Base-by-base conservation (phyloP, 345 rosid genomes). In the Sisymbrium irio region DNA sequence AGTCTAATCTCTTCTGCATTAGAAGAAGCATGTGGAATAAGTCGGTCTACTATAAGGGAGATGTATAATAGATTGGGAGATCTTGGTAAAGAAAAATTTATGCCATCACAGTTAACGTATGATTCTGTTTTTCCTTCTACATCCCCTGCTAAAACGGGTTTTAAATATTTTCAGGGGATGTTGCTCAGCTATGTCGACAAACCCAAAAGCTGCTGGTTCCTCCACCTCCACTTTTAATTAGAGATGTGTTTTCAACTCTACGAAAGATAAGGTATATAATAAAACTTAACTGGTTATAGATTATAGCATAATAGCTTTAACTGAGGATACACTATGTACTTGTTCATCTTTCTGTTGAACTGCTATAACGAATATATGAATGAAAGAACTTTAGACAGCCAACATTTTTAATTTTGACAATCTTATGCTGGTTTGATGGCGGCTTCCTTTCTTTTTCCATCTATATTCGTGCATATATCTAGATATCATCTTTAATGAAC, bases 11-110 rank as follows among this genome's bases (percentile, higher is more conserved):
- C 88, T 30, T 81, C 98, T 25, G 93, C 97, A 22, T 46, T 93
- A 78, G 93, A 89, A 82, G 98, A 90, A 79, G 92, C 92, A 60
- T 91, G 98, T 75, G 97, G 97, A 78, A 83, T 85, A 32, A 85
- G 60, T 35, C 83, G 87, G 45, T 84, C 90, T 56, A 91, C 81
- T 74, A 71, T 91, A 72, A 84, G 81, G 77, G 96, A 91, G 36
- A 83, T 88, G 96, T 91, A 93, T 82, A 86, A 84, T 75, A 83
- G 65, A 63, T 63, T 82, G 20, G 97, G 97, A 39, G 98, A 93
- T 79, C 98, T 93, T 79, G 98, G 92, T 89, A 91, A 70, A 62
- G 40, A 58, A 32, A 25, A 44, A 60, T 61, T 30, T 2, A 46
- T 17, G 60, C 39, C 40, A 9, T 62, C 41, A 36, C 44, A 46